A percentile compares a stretch with the other conserved stretches of the same genome.
Conservation (phyloP, 805 yeast genomes). For the Cyberlindnera euphorbiiphila region DNA sequence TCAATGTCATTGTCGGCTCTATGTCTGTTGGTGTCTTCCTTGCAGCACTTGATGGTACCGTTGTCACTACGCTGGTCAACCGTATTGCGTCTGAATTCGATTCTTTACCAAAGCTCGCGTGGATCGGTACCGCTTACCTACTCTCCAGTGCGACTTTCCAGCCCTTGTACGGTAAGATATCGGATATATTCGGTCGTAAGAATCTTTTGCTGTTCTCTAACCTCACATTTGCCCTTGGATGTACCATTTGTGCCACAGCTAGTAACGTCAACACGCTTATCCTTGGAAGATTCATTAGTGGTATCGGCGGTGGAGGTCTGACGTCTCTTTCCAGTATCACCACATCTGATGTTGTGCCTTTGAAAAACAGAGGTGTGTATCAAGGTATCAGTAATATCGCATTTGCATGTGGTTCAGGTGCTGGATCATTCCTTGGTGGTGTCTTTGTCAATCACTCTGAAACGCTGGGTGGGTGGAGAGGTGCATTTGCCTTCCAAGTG, state of each 20-base stretch:
- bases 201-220: constrained; percentile 48
- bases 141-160: constrained; percentile 70
- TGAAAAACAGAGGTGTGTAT: constrained; percentile 72
- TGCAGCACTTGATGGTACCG: constrained; percentile 65
- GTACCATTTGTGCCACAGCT: constrained; percentile 51
- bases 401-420: constrained; percentile 72
- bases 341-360: constrained; percentile 72
- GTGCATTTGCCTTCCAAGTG: constrained; percentile 50
- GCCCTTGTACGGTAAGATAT: constrained; percentile 66
- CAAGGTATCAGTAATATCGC: constrained; percentile 80
- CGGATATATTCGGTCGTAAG: constrained; percentile 71
- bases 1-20: constrained; percentile 36
- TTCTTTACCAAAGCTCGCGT: constrained; percentile 57
- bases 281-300: constrained; percentile 63
- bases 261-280: constrained; percentile 45
- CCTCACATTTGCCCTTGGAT: constrained; percentile 52
- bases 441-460: constrained; percentile 36
- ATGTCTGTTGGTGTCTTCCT: constrained; percentile 48
- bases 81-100: constrained; percentile 67
- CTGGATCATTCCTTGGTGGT: constrained; percentile 68
- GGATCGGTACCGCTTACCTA: constrained; percentile 72
- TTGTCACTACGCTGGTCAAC: constrained; percentile 61
- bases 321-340: constrained; percentile 70
- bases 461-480: constrained; percentile 41
- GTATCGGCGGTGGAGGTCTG: constrained; percentile 90